phyloP scores from a whole-genome alignment of 306 rosid species.

The Calophaca sinica region DNA sequence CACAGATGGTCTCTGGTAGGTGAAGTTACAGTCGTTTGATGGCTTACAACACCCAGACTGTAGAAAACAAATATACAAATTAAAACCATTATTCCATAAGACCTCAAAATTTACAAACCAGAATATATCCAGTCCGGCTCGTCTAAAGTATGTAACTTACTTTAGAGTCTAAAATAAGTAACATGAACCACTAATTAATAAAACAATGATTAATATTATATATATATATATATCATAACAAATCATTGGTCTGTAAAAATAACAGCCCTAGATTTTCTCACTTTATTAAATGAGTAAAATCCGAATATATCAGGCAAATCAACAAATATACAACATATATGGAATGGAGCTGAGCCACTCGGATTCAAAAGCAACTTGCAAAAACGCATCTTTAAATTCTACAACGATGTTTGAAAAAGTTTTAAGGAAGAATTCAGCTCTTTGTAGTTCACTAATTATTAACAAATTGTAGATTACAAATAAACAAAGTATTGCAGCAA shows the following conservation, averaged over 20 bases:
- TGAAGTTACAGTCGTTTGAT: constrained; percentile 56
- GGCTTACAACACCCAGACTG: constrained; percentile 94
- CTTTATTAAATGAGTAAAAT: no score
- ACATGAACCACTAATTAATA: no score
- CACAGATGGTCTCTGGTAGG: constrained; percentile 51
- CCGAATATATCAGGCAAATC: not conserved
- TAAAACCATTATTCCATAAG: not conserved
- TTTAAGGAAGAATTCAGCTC: not conserved
- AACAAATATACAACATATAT: not conserved
- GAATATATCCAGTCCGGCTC: not conserved
- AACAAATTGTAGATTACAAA: not conserved
- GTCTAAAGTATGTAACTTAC: no score
- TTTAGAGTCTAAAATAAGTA: no score
- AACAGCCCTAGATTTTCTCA: no score
- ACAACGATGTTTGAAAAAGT: not conserved
- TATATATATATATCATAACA: no score
- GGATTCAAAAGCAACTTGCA: not conserved
- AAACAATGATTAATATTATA: no score
- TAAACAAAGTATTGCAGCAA: not conserved
- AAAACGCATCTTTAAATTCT: not conserved
- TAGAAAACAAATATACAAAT: not conserved
- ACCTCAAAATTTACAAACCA: not conserved
- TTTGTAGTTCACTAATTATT: not conserved
- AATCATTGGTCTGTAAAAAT: no score
- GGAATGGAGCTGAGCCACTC: not conserved